Percentiles rank a stretch among this genome's conserved stretches.
Conservation (phyloP, 768 basidiomycete species). For the Cantharellus anzutake region DNA sequence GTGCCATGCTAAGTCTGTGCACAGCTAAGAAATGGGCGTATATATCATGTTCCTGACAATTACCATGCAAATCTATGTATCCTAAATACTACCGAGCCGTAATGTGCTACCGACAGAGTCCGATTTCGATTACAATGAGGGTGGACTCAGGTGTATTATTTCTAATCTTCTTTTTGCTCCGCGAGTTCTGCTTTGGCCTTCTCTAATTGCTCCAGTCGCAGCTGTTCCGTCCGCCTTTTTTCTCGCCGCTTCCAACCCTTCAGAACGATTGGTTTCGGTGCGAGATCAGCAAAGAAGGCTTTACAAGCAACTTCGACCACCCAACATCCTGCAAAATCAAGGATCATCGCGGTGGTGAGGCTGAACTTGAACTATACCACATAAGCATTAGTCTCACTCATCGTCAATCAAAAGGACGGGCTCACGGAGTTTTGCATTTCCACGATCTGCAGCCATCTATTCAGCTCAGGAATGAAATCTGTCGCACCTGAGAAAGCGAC, state of each 20-base stretch:
- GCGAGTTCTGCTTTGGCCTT: background rate
- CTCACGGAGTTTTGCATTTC: constrained; percentile 65
- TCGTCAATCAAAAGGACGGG: constrained; percentile 10
- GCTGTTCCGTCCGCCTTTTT: constrained; percentile 28
- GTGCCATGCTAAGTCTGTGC: too few species aligned
- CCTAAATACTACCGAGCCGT: too few species aligned
- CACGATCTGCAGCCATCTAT: constrained; percentile 91
- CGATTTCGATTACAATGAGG: too few species aligned
- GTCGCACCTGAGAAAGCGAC: constrained; percentile 91
- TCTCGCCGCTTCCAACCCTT: constrained; percentile 68
- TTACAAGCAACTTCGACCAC: constrained; percentile 70
- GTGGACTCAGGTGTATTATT: too few species aligned
- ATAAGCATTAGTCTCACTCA: background rate
- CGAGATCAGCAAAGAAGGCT: constrained; percentile 66
- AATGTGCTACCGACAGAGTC: too few species aligned
- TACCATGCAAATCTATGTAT: too few species aligned
- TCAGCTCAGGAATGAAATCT: constrained; percentile 88
- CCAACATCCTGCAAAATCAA: constrained; percentile 83
- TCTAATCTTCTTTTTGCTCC: background rate
- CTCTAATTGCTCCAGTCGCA: constrained; percentile 12
- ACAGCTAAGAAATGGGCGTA: too few species aligned
- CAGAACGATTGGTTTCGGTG: constrained; percentile 70
- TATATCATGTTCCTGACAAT: too few species aligned
- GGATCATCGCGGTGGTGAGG: constrained; percentile 61
- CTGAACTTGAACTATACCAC: constrained; percentile 55